Evolutionary conservation across 768 basidiomycete species (phyloP).

Genomic region (Hortiboletus flavorubellus): DNA sequence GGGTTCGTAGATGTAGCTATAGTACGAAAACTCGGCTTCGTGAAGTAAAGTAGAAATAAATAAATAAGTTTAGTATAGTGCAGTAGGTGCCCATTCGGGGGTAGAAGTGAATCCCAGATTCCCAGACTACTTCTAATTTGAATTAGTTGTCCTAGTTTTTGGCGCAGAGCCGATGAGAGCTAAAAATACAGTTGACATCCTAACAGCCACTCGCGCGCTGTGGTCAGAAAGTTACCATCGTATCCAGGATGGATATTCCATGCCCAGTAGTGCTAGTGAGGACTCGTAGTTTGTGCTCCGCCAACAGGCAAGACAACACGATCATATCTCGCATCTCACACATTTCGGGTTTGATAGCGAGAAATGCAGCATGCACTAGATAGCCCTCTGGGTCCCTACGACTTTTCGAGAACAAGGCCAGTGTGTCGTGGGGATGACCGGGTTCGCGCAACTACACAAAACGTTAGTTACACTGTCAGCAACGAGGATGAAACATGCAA

Average conservation of each 20-base stretch:
- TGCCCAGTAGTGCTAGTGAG: neutral
- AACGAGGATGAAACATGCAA: neutral
- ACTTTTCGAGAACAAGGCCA: constrained; percentile 16
- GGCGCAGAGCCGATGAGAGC: neutral
- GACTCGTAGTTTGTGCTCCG: constrained; percentile 9
- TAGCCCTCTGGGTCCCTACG: neutral
- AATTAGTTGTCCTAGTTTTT: neutral
- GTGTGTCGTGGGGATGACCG: neutral
- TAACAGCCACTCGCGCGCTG: neutral
- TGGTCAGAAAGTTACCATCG: neutral
- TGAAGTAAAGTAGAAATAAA: no score
- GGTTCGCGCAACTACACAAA: constrained; percentile 11
- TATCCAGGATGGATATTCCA: neutral
- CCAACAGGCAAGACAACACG: constrained; percentile 22
- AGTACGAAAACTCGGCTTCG: no score
- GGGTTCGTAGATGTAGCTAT: no score
- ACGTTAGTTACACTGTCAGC: neutral
- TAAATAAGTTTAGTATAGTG: no score
- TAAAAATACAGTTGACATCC: neutral
- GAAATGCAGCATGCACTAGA: neutral
- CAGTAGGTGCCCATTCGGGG: no score
- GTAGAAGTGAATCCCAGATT: no score
- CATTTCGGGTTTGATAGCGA: constrained; percentile 14
- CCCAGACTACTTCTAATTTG: no score
- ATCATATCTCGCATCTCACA: constrained; percentile 11